Evolutionary conservation across 257 asterid genomes (phyloP).

Genomic region (Cynanchum wilfordii): DNA sequence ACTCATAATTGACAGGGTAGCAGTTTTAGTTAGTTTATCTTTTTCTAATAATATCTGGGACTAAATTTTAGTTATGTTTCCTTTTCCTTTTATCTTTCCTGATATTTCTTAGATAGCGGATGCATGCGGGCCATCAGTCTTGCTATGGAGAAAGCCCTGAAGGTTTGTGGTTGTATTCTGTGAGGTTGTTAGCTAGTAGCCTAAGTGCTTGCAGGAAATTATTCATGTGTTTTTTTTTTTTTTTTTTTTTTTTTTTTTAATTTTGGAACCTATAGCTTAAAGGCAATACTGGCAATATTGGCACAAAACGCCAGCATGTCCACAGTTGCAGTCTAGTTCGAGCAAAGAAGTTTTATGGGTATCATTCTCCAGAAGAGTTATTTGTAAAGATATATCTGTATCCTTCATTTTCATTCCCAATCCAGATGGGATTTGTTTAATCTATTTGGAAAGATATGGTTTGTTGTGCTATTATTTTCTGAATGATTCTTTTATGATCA

Average conservation of each 20-base stretch:
- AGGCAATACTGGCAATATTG: slow-evolving; percentile 65
- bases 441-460: background rate
- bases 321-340: slow-evolving; percentile 78
- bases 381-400: slow-evolving; percentile 93
- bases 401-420: slow-evolving; percentile 37
- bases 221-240: slow-evolving; percentile 9
- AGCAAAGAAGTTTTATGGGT: slow-evolving; percentile 85
- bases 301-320: slow-evolving; percentile 87
- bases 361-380: slow-evolving; percentile 80
- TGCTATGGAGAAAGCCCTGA: slow-evolving; percentile 81
- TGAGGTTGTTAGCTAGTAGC: background rate
- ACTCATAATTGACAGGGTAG: background rate
- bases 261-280: slow-evolving; percentile 53
- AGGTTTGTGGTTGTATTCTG: slow-evolving; percentile 41
- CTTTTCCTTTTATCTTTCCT: slow-evolving; percentile 18
- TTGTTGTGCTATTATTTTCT: background rate
- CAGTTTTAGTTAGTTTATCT: background rate
- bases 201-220: slow-evolving; percentile 17
- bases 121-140: slow-evolving; percentile 40
- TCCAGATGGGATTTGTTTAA: background rate
- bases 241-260: background rate
- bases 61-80: slow-evolving; percentile 13
- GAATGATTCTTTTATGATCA: background rate
- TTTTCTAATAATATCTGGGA: background rate
- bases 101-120: slow-evolving; percentile 49